Evolutionary conservation across 2,329 filamentous ascomycete species (phyloP).

Genomic region (Fusarium torreyae): DNA sequence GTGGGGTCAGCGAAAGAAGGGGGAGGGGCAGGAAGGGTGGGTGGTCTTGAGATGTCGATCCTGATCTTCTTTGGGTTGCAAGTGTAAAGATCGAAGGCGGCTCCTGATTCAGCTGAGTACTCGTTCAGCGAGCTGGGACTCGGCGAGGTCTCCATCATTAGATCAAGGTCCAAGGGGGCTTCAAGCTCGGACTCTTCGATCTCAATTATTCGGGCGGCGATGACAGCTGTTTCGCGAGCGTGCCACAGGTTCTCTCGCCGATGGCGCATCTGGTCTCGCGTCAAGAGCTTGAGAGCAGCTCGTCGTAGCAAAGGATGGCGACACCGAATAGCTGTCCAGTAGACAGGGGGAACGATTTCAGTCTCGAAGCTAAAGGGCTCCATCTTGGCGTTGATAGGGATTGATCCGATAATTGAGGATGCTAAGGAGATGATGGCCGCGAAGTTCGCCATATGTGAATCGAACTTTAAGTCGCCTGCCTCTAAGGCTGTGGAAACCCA

Average conservation of each 20-base stretch:
- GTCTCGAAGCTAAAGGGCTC: slow-evolving; percentile 60
- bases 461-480: slow-evolving; percentile 54
- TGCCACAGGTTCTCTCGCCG: slow-evolving; percentile 60
- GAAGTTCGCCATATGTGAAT: slow-evolving; percentile 55
- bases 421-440: slow-evolving; percentile 56
- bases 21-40: slow-evolving; percentile 10
- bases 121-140: slow-evolving; percentile 1
- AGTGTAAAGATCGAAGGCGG: background rate
- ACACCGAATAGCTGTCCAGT: slow-evolving; percentile 59
- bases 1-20: slow-evolving; percentile 41
- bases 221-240: slow-evolving; percentile 50
- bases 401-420: slow-evolving; percentile 47
- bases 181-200: slow-evolving; percentile 52
- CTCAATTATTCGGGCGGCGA: slow-evolving; percentile 55
- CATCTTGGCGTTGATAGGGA: slow-evolving; percentile 26
- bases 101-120: background rate
- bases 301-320: slow-evolving; percentile 59
- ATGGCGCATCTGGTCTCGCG: slow-evolving; percentile 50
- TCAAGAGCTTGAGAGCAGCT: slow-evolving; percentile 56
- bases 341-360: slow-evolving; percentile 59
- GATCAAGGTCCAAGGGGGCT: background rate
- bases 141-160: background rate
- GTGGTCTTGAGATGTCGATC: slow-evolving; percentile 26
- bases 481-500: slow-evolving; percentile 54
- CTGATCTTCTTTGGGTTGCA: slow-evolving; percentile 22